Base-by-base conservation (phyloP, 345 rosid genomes). In the Boechera divaricarpa region DNA sequence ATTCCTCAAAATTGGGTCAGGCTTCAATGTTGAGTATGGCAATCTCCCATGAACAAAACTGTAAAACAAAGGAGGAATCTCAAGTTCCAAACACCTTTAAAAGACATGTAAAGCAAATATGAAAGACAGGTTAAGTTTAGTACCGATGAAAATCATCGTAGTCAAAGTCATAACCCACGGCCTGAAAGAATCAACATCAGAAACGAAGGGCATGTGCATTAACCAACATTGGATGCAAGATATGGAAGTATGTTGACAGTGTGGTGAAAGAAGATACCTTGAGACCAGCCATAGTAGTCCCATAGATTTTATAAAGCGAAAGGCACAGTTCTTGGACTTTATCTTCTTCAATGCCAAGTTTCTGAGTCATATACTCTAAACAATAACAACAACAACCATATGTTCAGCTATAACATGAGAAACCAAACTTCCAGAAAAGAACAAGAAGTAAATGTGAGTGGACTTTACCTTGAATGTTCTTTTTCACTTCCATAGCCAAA, bases 221-320 rank as follows among this genome's bases (percentile, higher is more conserved):
- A 44, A 21, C 1, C 41, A 53, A 54, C 33, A 77, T 1, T n/a
- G 15, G 0, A 13, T 1, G 24, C 24, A 21, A 21, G 33, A 18
- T 3, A 41, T 7, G 0, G 18, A 33, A 48, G 4, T 21, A 42
- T 28, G n/a, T 44, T 4, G 39, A 61, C 5, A 41, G 35, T 51
- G 21, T 64, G 61, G 15, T 10, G 1, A n/a, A 18, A 51, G 15
- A 35, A 49, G 58, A 72, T 83, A 92, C 98, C 93, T 81, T 85
- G 67, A 95, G 92, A 73, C 99, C 99, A 79, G 99, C 97, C 99
- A 92, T 84, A 67, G 98, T 91, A 18, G 99, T 95, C 21, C 99
- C 99, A 80, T 89, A 95, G 73, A 86, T 69, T 82, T 88, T 89
- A 72, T 94, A 94, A 73, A 92, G 83, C 0, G 91, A 82, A 63